Evolutionary conservation across 306 rosid species (phyloP), one percentile per base, ranked within the genome.

Genomic region (Vigna trinervia): DNA sequence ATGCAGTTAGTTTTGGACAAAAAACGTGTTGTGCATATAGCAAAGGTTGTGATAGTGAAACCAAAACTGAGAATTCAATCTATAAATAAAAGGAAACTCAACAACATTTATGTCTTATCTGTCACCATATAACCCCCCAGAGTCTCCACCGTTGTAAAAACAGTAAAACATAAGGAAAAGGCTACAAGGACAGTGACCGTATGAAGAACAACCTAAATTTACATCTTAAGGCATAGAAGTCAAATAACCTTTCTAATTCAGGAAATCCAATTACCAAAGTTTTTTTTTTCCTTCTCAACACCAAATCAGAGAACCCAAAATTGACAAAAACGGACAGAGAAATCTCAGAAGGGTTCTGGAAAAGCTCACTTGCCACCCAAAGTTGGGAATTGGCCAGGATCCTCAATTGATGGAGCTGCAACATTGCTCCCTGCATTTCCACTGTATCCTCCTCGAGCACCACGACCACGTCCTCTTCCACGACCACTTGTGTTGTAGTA

Each of bases 351-450:
- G 84, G 84, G 88, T 75, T 75, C 83, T 63, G 78, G 59, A 47
- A 72, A 62, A 68, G 34, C 84, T 95, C 96, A 95, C 94, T 92
- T 92, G 80, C 86, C 97, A 79, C 97, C 91, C 83, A 95, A 87
- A 77, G 97, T 87, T 72, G 99, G 99, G 89, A 95, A 95, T 60
- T 95, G 99, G 64, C 91, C 90, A 11, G 91, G 97, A 76, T 95
- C 99, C 77, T 84, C 89, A 64, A 95, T 95, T 0, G 92, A 80
- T 64, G 94, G 99, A 64, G 99, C 96, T 36, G 78, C 30, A 1
- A 11, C 83, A 51, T 80, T 88, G 93, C 85, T 62, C 63, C 12
- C 66, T 32, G 74, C 73, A 86, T 75, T 88, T 57, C 89, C 87
- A 75, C 82, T 46, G 12, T 34, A 76, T 32, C 90, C 92, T 60